Conservation (phyloP, 257 asterid species). For the Coffea eugenioides region DNA sequence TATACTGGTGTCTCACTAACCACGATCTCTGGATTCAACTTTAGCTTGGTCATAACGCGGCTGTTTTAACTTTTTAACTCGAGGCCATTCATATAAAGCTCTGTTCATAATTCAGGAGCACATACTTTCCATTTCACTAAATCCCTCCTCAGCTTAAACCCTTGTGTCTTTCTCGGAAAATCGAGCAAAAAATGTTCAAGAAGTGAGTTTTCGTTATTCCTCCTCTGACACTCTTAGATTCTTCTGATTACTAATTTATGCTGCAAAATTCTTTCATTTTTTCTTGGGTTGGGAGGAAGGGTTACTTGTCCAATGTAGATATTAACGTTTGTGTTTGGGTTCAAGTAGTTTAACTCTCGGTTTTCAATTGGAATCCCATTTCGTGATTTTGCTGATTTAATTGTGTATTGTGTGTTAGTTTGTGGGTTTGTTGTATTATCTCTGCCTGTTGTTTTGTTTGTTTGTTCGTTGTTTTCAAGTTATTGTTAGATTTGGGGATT, state of each 20-base stretch:
- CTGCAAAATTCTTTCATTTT: background rate
- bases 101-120: background rate
- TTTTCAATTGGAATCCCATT: background rate
- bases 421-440: background rate
- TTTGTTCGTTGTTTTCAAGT: too few species aligned
- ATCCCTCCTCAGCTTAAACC: slow-evolving; percentile 26
- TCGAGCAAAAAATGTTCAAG: slow-evolving; percentile 54
- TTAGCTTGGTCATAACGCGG: slow-evolving; percentile 1
- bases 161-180: slow-evolving; percentile 16
- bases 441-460: too few species aligned
- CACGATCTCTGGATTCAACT: background rate
- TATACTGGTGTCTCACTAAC: too few species aligned
- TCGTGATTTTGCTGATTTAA: background rate
- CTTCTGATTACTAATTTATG: background rate
- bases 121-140: slow-evolving; percentile 4
- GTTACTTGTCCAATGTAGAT: background rate
- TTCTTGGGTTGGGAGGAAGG: background rate
- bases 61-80: background rate
- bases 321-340: background rate
- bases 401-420: background rate
- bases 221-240: background rate
- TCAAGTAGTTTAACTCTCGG: background rate
- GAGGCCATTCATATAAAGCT: background rate
- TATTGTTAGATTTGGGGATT: slow-evolving; percentile 6
- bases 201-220: slow-evolving; percentile 42